Base-by-base conservation (phyloP, 2,329 filamentous ascomycete genomes). In the Pseudogymnoascus sp. region DNA sequence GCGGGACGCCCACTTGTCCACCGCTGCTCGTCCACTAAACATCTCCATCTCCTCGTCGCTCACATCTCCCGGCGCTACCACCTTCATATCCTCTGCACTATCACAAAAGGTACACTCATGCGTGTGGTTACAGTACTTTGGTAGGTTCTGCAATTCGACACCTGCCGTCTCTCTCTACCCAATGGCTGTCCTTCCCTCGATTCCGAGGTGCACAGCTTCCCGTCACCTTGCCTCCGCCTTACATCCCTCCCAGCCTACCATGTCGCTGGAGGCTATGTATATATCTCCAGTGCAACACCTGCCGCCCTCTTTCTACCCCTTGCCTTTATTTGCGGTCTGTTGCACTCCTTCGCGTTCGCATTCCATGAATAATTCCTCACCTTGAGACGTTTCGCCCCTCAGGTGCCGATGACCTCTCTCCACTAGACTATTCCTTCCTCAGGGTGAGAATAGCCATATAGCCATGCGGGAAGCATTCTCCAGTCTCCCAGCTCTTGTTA, bases 341-440 rank as follows among this genome's bases (percentile, higher is more conserved):
- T 11, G 47, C 47, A 54, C 47, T 54, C 25, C 16, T 18, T 54
- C 47, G 6, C n/a, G 28, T 35, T 35, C 57, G 8, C 35, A 58
- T 30, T 25, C 25, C 57, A 58, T 58, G 57, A 58, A 39, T 7
- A 16, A 11, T n/a, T 38, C 25, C 57, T 38, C 37, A 8, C 37
- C 37, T 58, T 58, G 57, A 58, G 33, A 58, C 57, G 35, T 58
- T 58, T 58, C 57, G 57, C 37, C 57, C 57, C 38, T 37, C 57
- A 58, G 57, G 37, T 37, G 57, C 57, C 37, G 33, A 58, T 58
- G 33, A 58, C 38, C 57, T 58, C 47, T 54, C 47, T 25, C 33
- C 57, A 58, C 33, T 37, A 11, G n/a, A 25, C n/a, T 39, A 30
- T 38, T 35, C 33, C 57, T 38, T 58, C 57, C 2, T 38, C 6